Conservation (phyloP, 768 basidiomycete genomes). For the Boletus reticulatus region DNA sequence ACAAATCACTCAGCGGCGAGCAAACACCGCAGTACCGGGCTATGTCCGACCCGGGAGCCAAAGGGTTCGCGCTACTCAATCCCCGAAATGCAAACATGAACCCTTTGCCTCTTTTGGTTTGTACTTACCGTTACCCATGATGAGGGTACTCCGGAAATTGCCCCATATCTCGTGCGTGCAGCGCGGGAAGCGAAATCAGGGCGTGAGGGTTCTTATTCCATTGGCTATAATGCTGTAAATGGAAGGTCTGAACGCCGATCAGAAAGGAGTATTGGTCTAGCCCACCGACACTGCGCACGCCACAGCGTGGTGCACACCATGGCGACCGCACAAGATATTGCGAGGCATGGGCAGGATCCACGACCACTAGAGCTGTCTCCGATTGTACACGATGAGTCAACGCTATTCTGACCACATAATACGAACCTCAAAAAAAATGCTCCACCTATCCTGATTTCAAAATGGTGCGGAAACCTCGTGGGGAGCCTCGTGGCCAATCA, state of each 20-base stretch:
- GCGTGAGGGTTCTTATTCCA: conserved; percentile 6
- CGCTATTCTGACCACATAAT: background rate
- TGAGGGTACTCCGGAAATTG: background rate
- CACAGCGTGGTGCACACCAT: background rate
- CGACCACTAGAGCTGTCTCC: background rate
- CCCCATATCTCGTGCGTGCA: background rate
- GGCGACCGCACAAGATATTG: background rate
- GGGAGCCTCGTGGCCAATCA: conserved; percentile 10
- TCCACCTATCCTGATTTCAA: background rate
- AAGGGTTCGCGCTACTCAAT: background rate
- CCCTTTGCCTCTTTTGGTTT: background rate
- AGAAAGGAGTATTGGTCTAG: background rate
- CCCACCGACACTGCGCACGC: background rate
- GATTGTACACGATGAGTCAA: background rate
- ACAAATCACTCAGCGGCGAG: background rate
- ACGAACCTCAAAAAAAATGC: background rate
- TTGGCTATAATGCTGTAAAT: background rate
- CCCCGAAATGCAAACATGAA: background rate
- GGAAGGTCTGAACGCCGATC: conserved; percentile 11
- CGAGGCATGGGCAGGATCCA: background rate
- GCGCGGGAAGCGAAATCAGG: background rate
- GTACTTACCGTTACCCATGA: background rate
- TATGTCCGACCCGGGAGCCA: background rate
- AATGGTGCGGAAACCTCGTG: conserved; percentile 11
- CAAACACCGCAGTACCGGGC: background rate